Evolutionary conservation across 2,329 filamentous ascomycete species (phyloP), one percentile per base, ranked within the genome.

Genomic region (Cladosporium sp.): DNA sequence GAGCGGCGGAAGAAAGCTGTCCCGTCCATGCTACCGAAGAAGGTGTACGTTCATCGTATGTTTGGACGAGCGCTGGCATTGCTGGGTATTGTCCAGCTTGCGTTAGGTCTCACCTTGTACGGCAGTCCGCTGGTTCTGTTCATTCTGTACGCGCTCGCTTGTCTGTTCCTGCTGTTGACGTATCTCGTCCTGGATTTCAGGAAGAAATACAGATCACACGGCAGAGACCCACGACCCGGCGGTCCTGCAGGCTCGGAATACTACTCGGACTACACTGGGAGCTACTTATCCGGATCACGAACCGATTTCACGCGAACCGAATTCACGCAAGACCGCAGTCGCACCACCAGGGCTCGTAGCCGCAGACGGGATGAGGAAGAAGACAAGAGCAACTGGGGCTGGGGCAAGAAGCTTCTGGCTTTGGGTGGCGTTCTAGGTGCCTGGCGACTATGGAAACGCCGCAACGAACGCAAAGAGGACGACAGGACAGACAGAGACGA

Each of bases 71-170:
- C 86, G 0, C 87, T 94, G 71, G 90, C 91, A 2, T 79, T 98
- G 21, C 82, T 99, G 4, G 95, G 92, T 0, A 88, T 98, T 69
- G 85, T 89, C 3, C 95, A 99, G 76, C 87, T 99, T 13, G 91
- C 95, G 0, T 83, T 99, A 0, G 95, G 95, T 0, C 83, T 99
- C 56, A 93, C 93, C 0, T 83, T 99, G 1, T 99, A 97, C 73
- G 95, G 95, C 6, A 97, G 93, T 32, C 94, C 95, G 5, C 88
- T 90, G 73, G 86, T 85, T 43, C 84, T 93, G 3, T 99, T 98
- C 76, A 88, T 99, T 61, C 82, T 98, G 3, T 99, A 91, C 74
- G 85, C 93, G 0, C 68, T 98, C 0, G 94, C 90, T 83, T 89
- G 90, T 76, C 86, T 87, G 30, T 83, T 91, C 21, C 80, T 97